Evolutionary conservation across 208 protist species (phyloP), one percentile per base, ranked within the genome.

Genomic region (Crithidia expoeki): DNA sequence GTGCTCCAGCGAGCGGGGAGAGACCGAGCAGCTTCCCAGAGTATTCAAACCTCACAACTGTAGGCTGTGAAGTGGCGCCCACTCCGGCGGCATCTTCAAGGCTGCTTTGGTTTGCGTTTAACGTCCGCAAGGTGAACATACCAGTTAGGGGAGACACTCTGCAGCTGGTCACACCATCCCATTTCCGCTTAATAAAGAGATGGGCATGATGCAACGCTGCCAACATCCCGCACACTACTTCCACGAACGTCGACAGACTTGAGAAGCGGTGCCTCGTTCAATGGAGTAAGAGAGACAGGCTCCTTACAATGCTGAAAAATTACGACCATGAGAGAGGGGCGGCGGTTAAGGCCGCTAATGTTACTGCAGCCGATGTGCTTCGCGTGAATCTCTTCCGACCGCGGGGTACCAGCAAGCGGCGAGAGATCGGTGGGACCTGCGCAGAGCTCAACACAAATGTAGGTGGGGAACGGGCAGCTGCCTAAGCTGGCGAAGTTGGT

Each of bases 281-380:
- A 27, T 0, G 63, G 38, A 21, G 63, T 25, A 46, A 60, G 49
- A 9, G 51, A 60, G 23, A 25, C 2, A 7, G 58, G 14, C 11
- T 46, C 50, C 21, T 58, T 49, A 36, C 62, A 68, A 27, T 68
- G 50, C 62, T 68, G 62, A 49, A 55, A 53, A 10, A 58, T 49
- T 2, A 68, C 33, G 6, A 58, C 16, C n/a, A 5, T 16, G 21
- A 68, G 62, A 9, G 62, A 68, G 3, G 50, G 42, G 27, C 62
- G 58, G 16, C 5, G 49, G n/a, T 58, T 42, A 12, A 68, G 63
- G 7, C 51, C 63, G n/a, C 33, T 44, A 0, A 68, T 36, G 51
- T 59, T 23, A 19, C 36, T 19, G 19, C n/a, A 14, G 4, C 63
- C 38, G 38, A 49, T 68, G 2, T 57, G 63, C 12, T 57, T 60